These are phyloP conservation scores for Exophiala alcalophila DNA, from an alignment of 2,329 filamentous ascomycete species.

Conservation along the genomic window DNA sequence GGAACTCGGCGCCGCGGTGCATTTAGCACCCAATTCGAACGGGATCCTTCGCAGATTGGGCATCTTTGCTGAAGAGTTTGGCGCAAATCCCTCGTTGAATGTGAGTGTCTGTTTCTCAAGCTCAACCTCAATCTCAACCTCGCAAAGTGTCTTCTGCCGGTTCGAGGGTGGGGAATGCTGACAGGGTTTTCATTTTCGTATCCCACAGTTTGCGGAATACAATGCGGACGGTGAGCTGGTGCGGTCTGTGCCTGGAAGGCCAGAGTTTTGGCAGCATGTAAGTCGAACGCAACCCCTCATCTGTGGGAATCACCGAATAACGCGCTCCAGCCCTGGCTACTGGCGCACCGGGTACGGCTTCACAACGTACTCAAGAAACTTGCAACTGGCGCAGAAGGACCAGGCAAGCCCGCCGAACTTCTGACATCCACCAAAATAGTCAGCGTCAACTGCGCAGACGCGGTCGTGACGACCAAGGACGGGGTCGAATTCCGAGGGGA, in stretches of 20 bases:
- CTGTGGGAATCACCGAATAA: not conserved
- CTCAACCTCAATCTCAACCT: too few species aligned
- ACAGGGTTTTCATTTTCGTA: constrained; percentile 2
- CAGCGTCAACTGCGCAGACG: constrained; percentile 24
- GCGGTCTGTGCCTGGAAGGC: constrained; percentile 12
- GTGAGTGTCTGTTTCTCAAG: too few species aligned
- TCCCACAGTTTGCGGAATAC: constrained; percentile 38
- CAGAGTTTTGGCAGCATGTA: constrained; percentile 35
- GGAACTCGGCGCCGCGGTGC: constrained; percentile 56
- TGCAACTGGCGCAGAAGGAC: constrained; percentile 42
- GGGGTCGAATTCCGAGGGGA: constrained; percentile 48
- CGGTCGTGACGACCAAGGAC: constrained; percentile 45
- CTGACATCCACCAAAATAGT: constrained; percentile 45
- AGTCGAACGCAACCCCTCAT: too few species aligned
- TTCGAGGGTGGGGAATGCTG: too few species aligned
- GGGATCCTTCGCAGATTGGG: constrained; percentile 52
- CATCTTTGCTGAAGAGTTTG: constrained; percentile 41
- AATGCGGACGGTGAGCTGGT: constrained; percentile 36
- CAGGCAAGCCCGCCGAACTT: constrained; percentile 39
- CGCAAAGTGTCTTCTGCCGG: too few species aligned
- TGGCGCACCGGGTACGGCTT: constrained; percentile 54
- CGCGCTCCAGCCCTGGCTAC: constrained; percentile 44
- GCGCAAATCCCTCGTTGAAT: constrained; percentile 51
- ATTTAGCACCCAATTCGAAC: constrained; percentile 61
- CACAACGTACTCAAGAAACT: constrained; percentile 52